Evolutionary conservation across 768 basidiomycete genomes (phyloP), one percentile per base, ranked within the genome.

Genomic region (Naganishia vaughanmartiniae): DNA sequence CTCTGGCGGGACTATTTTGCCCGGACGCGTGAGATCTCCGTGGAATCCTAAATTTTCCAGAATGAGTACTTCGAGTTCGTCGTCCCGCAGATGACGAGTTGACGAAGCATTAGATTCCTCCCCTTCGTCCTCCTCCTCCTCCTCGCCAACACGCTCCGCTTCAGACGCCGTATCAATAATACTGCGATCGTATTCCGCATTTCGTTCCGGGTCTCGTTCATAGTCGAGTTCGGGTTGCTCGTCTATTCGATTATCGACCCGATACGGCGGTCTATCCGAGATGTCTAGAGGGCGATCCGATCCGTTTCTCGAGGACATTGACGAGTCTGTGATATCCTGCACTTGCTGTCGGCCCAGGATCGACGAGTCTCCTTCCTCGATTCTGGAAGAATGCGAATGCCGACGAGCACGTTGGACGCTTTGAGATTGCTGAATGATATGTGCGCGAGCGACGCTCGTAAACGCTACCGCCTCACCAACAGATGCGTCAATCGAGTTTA

Each of bases 31-130:
- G 24, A 63, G 17, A 30, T 63, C 24, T 45, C 60, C 60, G 60
- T 63, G 60, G 19, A 63, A 63, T 30, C 60, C 60, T 15, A 63
- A 42, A 19, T 63, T 63, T 15, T 63, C 24, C 24, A 63, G 21
- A 26, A 63, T 63, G 6, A 63, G 39, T 63, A 45, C 14, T 26
- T 63, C 60, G 39, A 63, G 39, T 45, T 63, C 39, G 24, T 63
- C 60, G 9, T 63, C 60, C 24, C 42, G 60, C 4, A 63, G 26
- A 45, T 63, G 60, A 28, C 26, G 60, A 26, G 60, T 63, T 10
- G 60, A 63, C 14, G 60, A 63, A 45, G 60, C 39, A 15, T 42
- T 45, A 3, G 39, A 42, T 42, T 42, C 60, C 21, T 42, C 36
- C 9, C 33, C 60, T 30, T 63, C 60, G 5, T 63, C 60, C 2